phyloP scores from a whole-genome alignment of 2,329 filamentous ascomycete species.

The Aquanectria penicillioides region DNA sequence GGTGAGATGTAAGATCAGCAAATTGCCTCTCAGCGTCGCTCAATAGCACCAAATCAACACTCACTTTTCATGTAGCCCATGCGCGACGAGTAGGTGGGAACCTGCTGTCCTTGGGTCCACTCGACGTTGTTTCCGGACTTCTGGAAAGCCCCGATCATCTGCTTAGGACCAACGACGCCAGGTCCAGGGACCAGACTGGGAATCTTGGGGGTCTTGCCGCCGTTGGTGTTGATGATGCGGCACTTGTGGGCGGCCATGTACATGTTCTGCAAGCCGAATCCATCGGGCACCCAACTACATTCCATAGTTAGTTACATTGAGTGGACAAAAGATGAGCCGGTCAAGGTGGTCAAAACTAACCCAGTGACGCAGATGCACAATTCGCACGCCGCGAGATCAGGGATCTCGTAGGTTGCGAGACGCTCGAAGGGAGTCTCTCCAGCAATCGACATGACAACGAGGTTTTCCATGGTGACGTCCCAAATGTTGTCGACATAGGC shows the following conservation, averaged over 20 bases:
- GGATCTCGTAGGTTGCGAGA: constrained; percentile 7
- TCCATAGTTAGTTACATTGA: not conserved
- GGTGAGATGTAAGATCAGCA: not conserved
- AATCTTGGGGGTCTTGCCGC: constrained; percentile 14
- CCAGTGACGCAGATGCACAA: constrained; percentile 14
- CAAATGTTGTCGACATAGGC: constrained; percentile 13
- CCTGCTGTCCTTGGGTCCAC: constrained; percentile 9
- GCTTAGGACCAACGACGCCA: constrained; percentile 6
- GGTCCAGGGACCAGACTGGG: constrained; percentile 4
- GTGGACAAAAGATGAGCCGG: not conserved
- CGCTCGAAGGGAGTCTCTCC: constrained; percentile 17
- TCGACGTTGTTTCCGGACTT: constrained; percentile 16
- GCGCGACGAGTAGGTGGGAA: constrained; percentile 14
- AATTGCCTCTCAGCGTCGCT: not conserved
- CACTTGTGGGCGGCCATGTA: constrained; percentile 20
- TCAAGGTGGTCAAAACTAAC: not conserved
- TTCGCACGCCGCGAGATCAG: constrained; percentile 14
- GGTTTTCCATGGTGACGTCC: constrained; percentile 17
- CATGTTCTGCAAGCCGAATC: constrained; percentile 18
- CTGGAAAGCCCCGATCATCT: constrained; percentile 18
- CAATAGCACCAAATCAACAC: not conserved
- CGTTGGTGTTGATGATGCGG: constrained; percentile 11
- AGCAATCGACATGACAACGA: constrained; percentile 13
- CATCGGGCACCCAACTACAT: constrained; percentile 8
- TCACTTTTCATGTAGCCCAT: constrained; percentile 14